phyloP scores from a whole-genome alignment of 148 eudicot species.

The Chenopodium album region DNA sequence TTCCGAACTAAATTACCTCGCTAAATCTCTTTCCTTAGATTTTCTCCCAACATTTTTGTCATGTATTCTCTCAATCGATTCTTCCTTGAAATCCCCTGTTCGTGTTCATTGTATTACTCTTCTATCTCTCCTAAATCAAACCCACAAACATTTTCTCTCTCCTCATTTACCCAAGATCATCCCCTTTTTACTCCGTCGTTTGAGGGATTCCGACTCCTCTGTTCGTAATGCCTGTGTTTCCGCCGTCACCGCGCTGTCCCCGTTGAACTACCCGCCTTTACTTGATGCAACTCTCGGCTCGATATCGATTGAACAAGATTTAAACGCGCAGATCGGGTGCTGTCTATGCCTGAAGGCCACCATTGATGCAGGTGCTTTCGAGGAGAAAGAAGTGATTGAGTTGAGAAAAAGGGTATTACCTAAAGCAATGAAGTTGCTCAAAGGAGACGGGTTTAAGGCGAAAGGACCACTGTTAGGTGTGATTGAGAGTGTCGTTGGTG shows the following conservation, averaged over 20 bases:
- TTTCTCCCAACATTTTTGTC: constrained; percentile 47
- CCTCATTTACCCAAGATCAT: constrained; percentile 48
- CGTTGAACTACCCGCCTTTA: not conserved
- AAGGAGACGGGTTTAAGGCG: constrained; percentile 44
- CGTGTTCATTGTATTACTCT: constrained; percentile 45
- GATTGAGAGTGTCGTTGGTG: constrained; percentile 47
- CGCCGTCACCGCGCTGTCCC: constrained; percentile 30
- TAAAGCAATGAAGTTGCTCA: constrained; percentile 45
- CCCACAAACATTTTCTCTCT: constrained; percentile 35
- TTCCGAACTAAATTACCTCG: constrained; percentile 42
- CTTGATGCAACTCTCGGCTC: constrained; percentile 26
- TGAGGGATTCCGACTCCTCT: constrained; percentile 54
- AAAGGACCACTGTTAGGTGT: constrained; percentile 48
- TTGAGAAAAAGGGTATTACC: constrained; percentile 33
- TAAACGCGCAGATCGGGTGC: constrained; percentile 49
- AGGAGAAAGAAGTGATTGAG: constrained; percentile 27
- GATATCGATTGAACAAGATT: constrained; percentile 46
- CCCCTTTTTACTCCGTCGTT: constrained; percentile 41
- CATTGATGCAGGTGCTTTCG: constrained; percentile 33
- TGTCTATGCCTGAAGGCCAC: constrained; percentile 52
- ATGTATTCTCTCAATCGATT: constrained; percentile 44
- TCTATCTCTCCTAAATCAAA: constrained; percentile 27
- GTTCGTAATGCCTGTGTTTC: constrained; percentile 43
- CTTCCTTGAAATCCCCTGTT: constrained; percentile 50
- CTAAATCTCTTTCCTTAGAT: constrained; percentile 33